Conservation (phyloP, 2,329 filamentous ascomycete genomes). For the Aspergillus intermedius region DNA sequence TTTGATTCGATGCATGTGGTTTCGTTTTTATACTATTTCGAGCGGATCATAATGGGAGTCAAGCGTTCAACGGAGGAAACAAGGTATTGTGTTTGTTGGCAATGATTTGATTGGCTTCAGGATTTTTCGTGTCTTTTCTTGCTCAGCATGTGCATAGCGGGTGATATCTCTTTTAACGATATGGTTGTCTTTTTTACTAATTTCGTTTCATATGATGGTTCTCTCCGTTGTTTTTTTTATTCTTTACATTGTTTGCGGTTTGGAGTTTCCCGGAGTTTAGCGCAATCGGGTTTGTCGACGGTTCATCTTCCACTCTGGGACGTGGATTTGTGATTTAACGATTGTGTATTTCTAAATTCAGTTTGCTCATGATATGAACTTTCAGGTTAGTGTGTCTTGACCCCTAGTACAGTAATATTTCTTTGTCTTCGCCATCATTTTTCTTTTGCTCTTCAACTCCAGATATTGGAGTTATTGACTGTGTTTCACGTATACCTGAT, state of each 20-base stretch:
- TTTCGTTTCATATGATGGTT: background rate
- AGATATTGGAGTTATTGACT: too few relatives aligned
- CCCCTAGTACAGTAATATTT: too few relatives aligned
- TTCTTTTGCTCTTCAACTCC: too few relatives aligned
- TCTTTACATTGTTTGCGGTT: background rate
- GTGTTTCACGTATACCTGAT: too few relatives aligned
- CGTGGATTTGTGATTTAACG: too few relatives aligned
- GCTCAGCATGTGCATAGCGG: background rate
- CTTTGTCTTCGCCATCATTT: too few relatives aligned
- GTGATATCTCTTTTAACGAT: background rate
- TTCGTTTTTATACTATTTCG: background rate
- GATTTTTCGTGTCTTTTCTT: background rate
- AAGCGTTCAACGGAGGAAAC: slow-evolving; percentile 1
- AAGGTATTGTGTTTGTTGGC: background rate
- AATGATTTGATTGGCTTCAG: background rate
- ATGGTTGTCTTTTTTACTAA: background rate
- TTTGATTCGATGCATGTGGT: background rate
- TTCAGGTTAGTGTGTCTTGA: too few relatives aligned
- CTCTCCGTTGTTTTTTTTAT: background rate
- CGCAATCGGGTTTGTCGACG: too few relatives aligned
- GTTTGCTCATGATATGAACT: too few relatives aligned
- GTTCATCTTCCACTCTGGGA: too few relatives aligned
- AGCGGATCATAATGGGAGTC: background rate
- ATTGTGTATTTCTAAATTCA: too few relatives aligned
- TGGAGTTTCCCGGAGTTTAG: background rate